A percentile compares a stretch with the other conserved stretches of the same genome.
These are phyloP conservation scores for Ascobolus immersus DNA, from an alignment of 495 filamentous ascomycete genomes.

Conservation along the genomic window DNA sequence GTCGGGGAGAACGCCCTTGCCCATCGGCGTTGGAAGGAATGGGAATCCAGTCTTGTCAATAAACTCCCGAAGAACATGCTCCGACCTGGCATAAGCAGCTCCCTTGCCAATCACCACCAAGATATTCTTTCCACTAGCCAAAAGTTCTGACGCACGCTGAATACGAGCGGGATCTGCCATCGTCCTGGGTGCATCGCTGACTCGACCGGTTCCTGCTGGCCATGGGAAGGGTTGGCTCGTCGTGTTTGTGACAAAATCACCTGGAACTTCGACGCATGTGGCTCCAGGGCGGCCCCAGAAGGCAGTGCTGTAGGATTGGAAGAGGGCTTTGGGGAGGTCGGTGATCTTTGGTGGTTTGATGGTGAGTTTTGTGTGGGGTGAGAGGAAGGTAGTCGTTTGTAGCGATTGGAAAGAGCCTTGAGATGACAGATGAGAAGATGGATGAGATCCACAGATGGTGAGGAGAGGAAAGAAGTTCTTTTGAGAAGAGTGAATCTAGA, in stretches of 20 bases:
- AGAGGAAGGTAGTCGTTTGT: constrained; percentile 31
- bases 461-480: constrained; percentile 26
- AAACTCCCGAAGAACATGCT: constrained; percentile 23
- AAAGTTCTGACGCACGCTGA: too few species aligned
- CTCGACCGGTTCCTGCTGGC: too few species aligned
- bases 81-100: constrained; percentile 32
- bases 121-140: too few species aligned
- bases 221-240: too few species aligned
- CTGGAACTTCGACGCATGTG: constrained; percentile 34
- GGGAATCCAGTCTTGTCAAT: constrained; percentile 28
- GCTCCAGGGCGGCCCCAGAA: constrained; percentile 35
- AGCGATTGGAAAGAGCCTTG: constrained; percentile 39
- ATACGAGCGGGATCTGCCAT: too few species aligned
- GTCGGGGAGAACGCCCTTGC: constrained; percentile 35
- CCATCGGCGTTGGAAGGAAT: constrained; percentile 39
- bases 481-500: neutral
- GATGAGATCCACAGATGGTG: constrained; percentile 30
- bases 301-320: constrained; percentile 29
- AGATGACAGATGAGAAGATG: constrained; percentile 26
- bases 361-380: constrained; percentile 33
- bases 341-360: constrained; percentile 26
- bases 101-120: constrained; percentile 38
- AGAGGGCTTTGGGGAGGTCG: constrained; percentile 25
- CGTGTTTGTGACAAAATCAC: constrained; percentile 27
- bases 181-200: too few species aligned